Base-by-base conservation (phyloP, 176 grass and related monocot genomes). In the Aegilops longissima region DNA sequence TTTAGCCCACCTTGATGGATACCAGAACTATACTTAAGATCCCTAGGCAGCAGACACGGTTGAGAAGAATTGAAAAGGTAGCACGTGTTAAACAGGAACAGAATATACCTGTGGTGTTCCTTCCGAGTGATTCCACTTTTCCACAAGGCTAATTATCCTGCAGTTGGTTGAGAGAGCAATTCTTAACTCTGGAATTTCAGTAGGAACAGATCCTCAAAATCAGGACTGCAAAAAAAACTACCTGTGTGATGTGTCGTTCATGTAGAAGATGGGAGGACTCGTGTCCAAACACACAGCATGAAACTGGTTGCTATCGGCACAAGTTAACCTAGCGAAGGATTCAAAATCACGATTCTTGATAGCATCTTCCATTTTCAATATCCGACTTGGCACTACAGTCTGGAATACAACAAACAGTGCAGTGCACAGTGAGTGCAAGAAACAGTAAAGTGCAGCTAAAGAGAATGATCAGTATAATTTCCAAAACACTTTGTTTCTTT, bases 171-270 rank as follows among this genome's bases (percentile, higher is more conserved):
- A 61, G 29, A 59, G 4, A 80, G 21, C 29, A 83, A 66, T 24
- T 69, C 0, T 76, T 42, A 84, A 58, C 25, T 24, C n/a, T 76
- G 24, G 29, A 6, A 36, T 77, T 20, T 89, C 42, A 86, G 27
- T 23, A 65, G 34, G 16, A 71, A 87, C 13, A 74, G 13, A 75
- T 65, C 23, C 30, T 10, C 1, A 71, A 91, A 86, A 52, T 6
- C 61, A 73, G 35, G n/a, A 69, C 52, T 80, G 40, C 1, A 35
- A 66, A 84, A n/a, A n/a, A 29, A 73, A 21, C 12, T 92, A 86
- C 96, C 96, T 91, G 88, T 96, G 96, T 72, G 96, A 98, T 36
- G 96, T 96, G 73, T 98, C 96, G 82, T 98, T 98, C 96, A 98
- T 98, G 58, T 98, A 98, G 86, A 98, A 98, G 76, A 98, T 98